Conservation (phyloP, 208 protist genomes). For the Crithidia fasciculata region DNA sequence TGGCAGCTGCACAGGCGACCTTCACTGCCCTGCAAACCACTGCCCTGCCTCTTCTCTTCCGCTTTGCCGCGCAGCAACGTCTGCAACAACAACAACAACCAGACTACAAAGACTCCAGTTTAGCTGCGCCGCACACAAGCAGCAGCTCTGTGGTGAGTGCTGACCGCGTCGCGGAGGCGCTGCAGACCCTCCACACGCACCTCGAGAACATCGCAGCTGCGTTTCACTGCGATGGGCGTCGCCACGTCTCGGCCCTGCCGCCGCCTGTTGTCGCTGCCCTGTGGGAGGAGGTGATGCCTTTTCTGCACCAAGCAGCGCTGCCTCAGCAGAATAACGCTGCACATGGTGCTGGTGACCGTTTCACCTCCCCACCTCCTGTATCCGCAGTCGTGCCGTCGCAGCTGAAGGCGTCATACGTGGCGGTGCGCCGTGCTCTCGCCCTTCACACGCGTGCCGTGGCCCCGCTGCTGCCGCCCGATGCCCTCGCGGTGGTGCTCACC, state of each 20-base stretch:
- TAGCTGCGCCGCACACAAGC: not conserved
- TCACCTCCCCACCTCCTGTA: not conserved
- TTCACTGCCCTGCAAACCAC: conserved; percentile 11
- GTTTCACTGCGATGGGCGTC: conserved; percentile 39
- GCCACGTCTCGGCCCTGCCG: conserved; percentile 56
- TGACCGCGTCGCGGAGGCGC: not conserved
- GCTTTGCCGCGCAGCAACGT: conserved; percentile 3
- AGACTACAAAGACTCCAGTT: not conserved
- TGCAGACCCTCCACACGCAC: conserved; percentile 13
- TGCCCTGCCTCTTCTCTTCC: conserved; percentile 22
- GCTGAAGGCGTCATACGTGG: conserved; percentile 32
- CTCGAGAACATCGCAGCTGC: conserved; percentile 23
- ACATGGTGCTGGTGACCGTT: too few species aligned
- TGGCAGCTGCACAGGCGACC: conserved; percentile 2
- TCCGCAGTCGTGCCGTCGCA: not conserved
- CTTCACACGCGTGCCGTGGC: conserved; percentile 50
- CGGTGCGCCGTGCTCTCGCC: conserved; percentile 52
- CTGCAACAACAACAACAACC: not conserved
- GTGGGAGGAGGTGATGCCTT: conserved; percentile 50
- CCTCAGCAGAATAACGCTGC: not conserved
- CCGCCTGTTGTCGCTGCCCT: conserved; percentile 53
- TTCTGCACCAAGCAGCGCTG: conserved; percentile 15
- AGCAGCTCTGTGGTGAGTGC: not conserved
- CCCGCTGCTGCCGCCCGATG: conserved; percentile 30
- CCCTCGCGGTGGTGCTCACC: conserved; percentile 47